Conservation (phyloP, 208 protist species). For the Zelonia costaricensis region DNA sequence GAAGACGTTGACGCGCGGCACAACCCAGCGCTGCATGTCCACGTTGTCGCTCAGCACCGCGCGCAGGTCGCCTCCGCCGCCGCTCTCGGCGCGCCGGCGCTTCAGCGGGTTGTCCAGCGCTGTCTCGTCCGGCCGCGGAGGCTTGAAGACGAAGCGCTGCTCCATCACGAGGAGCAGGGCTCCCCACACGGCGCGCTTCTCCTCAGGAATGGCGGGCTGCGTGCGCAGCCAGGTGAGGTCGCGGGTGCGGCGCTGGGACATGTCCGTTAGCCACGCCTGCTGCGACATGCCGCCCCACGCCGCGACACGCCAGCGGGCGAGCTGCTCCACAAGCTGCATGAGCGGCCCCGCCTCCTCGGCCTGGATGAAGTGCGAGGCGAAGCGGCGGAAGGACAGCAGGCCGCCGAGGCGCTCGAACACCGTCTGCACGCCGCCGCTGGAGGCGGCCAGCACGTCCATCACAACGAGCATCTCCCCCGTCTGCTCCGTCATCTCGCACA, state of each 20-base stretch:
- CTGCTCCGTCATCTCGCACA: slow-evolving; percentile 70
- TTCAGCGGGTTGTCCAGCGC: slow-evolving; percentile 25
- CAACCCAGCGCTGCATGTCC: slow-evolving; percentile 47
- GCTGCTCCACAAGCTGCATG: slow-evolving; percentile 58
- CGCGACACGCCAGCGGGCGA: slow-evolving; percentile 47
- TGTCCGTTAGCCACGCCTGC: slow-evolving; percentile 69
- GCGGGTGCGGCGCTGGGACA: slow-evolving; percentile 31
- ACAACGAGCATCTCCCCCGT: slow-evolving; percentile 63
- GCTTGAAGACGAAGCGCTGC: slow-evolving; percentile 63
- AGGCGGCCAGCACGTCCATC: slow-evolving; percentile 53
- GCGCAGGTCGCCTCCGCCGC: slow-evolving; percentile 13
- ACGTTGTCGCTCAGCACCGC: slow-evolving; percentile 48
- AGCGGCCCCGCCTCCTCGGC: slow-evolving; percentile 32
- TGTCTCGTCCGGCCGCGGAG: slow-evolving; percentile 28
- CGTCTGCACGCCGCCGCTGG: slow-evolving; percentile 56
- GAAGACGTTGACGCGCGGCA: slow-evolving; percentile 59
- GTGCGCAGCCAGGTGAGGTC: slow-evolving; percentile 72
- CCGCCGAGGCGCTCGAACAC: slow-evolving; percentile 72
- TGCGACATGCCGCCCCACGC: slow-evolving; percentile 63
- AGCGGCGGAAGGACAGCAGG: slow-evolving; percentile 59
- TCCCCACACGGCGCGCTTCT: slow-evolving; percentile 50
- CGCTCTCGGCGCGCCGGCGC: slow-evolving; percentile 27
- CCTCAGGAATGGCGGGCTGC: slow-evolving; percentile 44
- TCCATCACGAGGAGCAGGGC: slow-evolving; percentile 62
- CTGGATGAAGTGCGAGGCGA: slow-evolving; percentile 48